Percentiles rank a stretch among this genome's conserved stretches.
Conservation (phyloP, 2,329 filamentous ascomycete genomes). For the Penicillium decumbens region DNA sequence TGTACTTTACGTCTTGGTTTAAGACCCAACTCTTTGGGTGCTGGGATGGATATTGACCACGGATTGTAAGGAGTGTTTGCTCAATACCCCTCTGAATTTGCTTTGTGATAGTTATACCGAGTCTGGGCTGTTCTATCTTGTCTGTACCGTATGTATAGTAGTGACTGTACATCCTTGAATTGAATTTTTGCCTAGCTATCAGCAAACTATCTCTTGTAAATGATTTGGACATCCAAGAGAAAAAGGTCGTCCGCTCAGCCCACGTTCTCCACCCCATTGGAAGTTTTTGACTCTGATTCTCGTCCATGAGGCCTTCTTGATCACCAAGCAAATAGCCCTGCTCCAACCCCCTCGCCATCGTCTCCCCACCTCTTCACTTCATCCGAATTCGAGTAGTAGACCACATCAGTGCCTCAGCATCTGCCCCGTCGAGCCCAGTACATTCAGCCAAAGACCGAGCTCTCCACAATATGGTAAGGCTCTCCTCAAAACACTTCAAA, state of each 20-base stretch:
- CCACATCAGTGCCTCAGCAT: too few relatives aligned
- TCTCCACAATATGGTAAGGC: background rate
- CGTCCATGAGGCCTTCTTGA: background rate
- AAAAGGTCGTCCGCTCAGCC: background rate
- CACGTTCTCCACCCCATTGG: background rate
- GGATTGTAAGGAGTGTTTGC: background rate
- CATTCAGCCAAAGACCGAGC: too few relatives aligned
- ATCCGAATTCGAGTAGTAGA: too few relatives aligned
- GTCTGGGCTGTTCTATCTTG: background rate
- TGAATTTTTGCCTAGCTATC: background rate
- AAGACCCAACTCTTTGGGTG: background rate
- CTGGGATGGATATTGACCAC: background rate
- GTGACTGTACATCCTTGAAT: background rate
- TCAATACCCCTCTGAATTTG: background rate
- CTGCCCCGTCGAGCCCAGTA: too few relatives aligned
- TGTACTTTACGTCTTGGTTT: constrained; percentile 55
- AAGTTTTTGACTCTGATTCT: background rate
- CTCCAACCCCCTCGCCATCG: background rate
- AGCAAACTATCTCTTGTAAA: background rate
- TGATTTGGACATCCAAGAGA: background rate
- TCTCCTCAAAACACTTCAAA: background rate
- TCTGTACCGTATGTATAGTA: background rate
- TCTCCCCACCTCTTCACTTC: background rate
- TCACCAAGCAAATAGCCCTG: background rate
- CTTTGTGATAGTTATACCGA: background rate